phyloP scores from a whole-genome alignment of 129 eudicot species.

The Sambucus nigra region DNA sequence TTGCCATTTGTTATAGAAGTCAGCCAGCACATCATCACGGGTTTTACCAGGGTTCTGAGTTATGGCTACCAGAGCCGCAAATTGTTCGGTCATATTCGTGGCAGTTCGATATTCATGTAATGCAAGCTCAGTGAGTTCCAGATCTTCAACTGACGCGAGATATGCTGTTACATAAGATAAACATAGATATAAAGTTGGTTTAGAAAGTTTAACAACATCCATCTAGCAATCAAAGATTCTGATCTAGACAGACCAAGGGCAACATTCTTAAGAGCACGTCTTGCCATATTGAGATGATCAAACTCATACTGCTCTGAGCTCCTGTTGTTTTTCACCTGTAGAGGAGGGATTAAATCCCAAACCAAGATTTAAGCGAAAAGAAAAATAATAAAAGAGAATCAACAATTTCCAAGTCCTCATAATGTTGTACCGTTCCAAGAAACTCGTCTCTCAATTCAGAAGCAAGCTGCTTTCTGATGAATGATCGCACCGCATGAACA shows the following conservation, averaged over 20 bases:
- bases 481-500: constrained; percentile 84
- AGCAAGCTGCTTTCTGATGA: constrained; percentile 84
- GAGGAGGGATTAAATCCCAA: no score
- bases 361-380: no score
- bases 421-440: constrained; percentile 48
- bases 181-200: constrained; percentile 2
- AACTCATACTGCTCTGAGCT: constrained; percentile 57
- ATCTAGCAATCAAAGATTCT: not conserved
- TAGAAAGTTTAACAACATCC: not conserved
- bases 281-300: constrained; percentile 67
- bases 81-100: constrained; percentile 92
- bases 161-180: constrained; percentile 47
- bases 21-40: constrained; percentile 77
- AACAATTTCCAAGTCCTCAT: no score
- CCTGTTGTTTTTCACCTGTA: constrained; percentile 68
- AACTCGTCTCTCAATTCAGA: constrained; percentile 57
- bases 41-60: constrained; percentile 68
- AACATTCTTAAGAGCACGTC: constrained; percentile 82
- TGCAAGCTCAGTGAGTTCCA: constrained; percentile 59
- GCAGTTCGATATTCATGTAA: constrained; percentile 73
- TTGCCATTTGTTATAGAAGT: constrained; percentile 89
- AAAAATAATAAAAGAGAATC: no score
- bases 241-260: constrained; percentile 52
- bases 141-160: constrained; percentile 69
- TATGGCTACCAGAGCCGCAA: constrained; percentile 77